These are phyloP conservation scores for Poteriospumella lacustris DNA, from an alignment of 108 stramenopile genomes.

Conservation along the genomic window DNA sequence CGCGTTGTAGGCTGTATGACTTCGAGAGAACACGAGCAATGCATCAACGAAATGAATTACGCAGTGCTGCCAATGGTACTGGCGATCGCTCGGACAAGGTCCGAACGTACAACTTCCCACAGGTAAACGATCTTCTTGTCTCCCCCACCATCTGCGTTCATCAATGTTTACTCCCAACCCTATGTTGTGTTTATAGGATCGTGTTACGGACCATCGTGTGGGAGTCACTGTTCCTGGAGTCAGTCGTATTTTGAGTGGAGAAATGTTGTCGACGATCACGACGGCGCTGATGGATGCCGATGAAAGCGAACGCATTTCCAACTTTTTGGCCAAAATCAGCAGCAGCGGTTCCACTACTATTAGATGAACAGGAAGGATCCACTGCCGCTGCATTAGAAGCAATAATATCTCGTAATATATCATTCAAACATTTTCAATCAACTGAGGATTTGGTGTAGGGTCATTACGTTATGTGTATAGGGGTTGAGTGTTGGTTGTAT, in stretches of 20 bases:
- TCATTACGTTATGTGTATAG: too few relatives aligned
- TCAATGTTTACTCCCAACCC: too few relatives aligned
- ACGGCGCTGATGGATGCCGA: slow-evolving; percentile 21
- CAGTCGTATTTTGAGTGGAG: slow-evolving; percentile 41
- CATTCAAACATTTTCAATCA: too few relatives aligned
- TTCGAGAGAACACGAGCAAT: slow-evolving; percentile 45
- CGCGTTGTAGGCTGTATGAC: neutral
- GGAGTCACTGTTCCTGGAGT: slow-evolving; percentile 40
- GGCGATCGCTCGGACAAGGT: slow-evolving; percentile 92
- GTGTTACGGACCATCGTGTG: slow-evolving; percentile 87
- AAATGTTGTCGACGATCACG: slow-evolving; percentile 32
- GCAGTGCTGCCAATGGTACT: slow-evolving; percentile 57
- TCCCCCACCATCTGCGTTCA: too few relatives aligned
- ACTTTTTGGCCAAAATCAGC: neutral
- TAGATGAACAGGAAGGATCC: too few relatives aligned
- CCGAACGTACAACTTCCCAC: slow-evolving; percentile 93
- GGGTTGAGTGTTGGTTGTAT: too few relatives aligned
- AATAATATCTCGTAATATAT: too few relatives aligned
- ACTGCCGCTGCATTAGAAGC: too few relatives aligned
- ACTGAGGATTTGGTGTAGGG: too few relatives aligned
- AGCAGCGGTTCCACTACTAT: too few relatives aligned
- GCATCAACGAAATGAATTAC: slow-evolving; percentile 59
- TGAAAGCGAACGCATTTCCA: neutral
- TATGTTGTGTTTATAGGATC: slow-evolving; percentile 72
- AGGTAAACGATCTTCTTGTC: slow-evolving; percentile 27